Evolutionary conservation across 2,329 filamentous ascomycete genomes (phyloP).

Genomic region (Dactylellina drechsleri): DNA sequence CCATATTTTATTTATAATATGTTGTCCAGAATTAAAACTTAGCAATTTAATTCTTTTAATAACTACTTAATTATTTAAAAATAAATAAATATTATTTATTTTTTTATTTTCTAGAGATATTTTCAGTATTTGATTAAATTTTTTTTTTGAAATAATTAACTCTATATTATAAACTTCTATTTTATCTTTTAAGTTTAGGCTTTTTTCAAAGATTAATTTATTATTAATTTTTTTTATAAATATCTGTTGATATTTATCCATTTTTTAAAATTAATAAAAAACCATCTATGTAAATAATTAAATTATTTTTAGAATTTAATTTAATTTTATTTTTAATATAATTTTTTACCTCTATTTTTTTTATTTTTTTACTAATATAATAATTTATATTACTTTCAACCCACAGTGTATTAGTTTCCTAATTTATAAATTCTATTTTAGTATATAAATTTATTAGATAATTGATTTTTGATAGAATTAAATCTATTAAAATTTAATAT

Average conservation of each 20-base stretch:
- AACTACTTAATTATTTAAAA: conserved; percentile 4
- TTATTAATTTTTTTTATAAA: conserved; percentile 13
- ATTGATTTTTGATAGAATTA: too few species aligned
- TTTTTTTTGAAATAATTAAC: conserved; percentile 3
- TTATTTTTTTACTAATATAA: too few species aligned
- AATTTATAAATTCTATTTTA: too few species aligned
- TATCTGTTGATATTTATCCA: neutral
- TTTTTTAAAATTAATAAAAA: neutral
- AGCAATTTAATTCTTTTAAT: neutral
- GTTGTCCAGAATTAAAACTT: neutral
- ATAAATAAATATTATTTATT: conserved; percentile 9
- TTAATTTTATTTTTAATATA: too few species aligned
- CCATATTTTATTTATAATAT: neutral
- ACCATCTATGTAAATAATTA: neutral
- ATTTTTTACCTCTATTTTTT: too few species aligned
- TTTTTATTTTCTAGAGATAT: conserved; percentile 8
- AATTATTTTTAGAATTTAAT: neutral
- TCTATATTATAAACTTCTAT: conserved; percentile 16
- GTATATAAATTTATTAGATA: too few species aligned
- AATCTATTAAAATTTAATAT: too few species aligned
- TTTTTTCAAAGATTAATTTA: conserved; percentile 19
- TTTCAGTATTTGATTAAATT: too few species aligned
- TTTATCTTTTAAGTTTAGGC: neutral
- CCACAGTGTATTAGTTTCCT: too few species aligned
- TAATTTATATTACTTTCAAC: too few species aligned